phyloP scores from a whole-genome alignment of 169 alveolate species.

The Eimeria praecox region DNA sequence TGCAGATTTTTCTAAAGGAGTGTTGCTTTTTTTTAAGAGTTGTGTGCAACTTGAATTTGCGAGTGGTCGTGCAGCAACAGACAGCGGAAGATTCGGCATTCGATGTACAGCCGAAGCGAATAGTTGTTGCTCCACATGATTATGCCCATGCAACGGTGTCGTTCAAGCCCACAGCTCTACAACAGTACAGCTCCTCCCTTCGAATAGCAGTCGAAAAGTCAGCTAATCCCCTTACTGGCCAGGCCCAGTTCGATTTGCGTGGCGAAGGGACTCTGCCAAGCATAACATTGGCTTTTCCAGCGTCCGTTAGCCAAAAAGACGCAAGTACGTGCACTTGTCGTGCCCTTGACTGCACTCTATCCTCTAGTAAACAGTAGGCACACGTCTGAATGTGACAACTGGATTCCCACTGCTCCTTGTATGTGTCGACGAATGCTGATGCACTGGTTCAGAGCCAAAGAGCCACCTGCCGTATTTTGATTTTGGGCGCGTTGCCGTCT shows the following conservation, averaged over 20 bases:
- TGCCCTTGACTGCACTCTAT: conserved; percentile 3
- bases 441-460: conserved; percentile 32
- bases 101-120: conserved; percentile 91
- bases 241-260: conserved; percentile 93
- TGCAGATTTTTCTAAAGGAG: not conserved
- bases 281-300: conserved; percentile 84
- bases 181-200: conserved; percentile 93
- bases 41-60: not conserved
- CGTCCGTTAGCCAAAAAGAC: conserved; percentile 28
- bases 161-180: conserved; percentile 94
- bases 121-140: conserved; percentile 94
- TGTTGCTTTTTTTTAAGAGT: not conserved
- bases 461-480: conserved; percentile 87
- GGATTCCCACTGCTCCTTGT: not conserved
- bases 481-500: conserved; percentile 94
- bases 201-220: conserved; percentile 94
- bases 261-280: conserved; percentile 98
- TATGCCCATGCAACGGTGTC: conserved; percentile 90
- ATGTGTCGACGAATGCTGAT: not conserved
- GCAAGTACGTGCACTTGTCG: conserved; percentile 84
- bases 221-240: conserved; percentile 76
- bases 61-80: conserved; percentile 35
- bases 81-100: conserved; percentile 92
- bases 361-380: not conserved
- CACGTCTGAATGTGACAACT: not conserved